Percentiles rank a stretch among this genome's conserved stretches.
phyloP scores from a whole-genome alignment of 768 basidiomycete species.

The Clitopilus passeckerianus region DNA sequence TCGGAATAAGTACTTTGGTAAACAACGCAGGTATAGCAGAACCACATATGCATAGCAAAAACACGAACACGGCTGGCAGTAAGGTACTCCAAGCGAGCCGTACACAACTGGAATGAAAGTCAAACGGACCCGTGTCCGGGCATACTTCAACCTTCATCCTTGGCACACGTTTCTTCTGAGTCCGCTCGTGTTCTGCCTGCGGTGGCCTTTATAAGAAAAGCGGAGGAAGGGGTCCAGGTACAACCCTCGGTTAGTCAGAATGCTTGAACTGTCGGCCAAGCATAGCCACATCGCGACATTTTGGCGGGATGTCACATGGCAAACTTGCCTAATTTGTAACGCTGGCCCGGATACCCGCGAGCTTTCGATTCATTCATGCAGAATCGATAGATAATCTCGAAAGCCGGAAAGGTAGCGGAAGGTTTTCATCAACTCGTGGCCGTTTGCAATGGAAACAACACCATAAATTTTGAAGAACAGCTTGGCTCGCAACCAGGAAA shows the following conservation, averaged over 20 bases:
- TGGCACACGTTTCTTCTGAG: background rate
- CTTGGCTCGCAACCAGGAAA: background rate
- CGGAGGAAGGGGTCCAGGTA: background rate
- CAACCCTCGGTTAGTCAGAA: background rate
- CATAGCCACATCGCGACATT: background rate
- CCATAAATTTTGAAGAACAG: background rate
- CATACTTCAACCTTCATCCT: slow-evolving; percentile 16
- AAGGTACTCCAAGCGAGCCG: slow-evolving; percentile 49
- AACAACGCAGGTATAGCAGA: background rate
- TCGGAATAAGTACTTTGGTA: background rate
- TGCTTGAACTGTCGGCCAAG: background rate
- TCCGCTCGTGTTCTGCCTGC: background rate
- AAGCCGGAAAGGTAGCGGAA: background rate
- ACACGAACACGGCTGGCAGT: slow-evolving; percentile 41
- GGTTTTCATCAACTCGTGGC: background rate
- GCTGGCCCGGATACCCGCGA: too few species aligned
- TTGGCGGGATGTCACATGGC: background rate
- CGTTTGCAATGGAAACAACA: background rate
- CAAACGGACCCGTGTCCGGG: slow-evolving; percentile 26
- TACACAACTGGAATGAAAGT: slow-evolving; percentile 42
- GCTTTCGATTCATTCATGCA: background rate
- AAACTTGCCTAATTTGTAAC: background rate
- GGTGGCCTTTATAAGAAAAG: background rate
- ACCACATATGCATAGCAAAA: slow-evolving; percentile 30
- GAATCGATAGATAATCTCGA: background rate